phyloP scores from a whole-genome alignment of 148 eudicot genomes.

The Silene conica region DNA sequence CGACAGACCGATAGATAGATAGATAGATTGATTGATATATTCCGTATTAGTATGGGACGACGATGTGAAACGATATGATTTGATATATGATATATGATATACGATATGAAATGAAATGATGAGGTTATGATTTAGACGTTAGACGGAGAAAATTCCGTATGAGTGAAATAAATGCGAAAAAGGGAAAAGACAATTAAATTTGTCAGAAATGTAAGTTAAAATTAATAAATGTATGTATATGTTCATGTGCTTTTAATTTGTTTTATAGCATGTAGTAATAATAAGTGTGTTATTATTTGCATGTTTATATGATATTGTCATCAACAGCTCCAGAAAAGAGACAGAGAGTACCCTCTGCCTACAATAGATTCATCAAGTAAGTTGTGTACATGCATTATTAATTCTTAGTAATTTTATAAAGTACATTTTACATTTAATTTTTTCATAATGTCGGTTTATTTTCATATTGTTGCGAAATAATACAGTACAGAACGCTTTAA shows the following conservation, averaged over 20 bases:
- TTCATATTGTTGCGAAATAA: not conserved
- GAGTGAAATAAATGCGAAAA: constrained; percentile 1
- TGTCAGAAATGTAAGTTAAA: constrained; percentile 22
- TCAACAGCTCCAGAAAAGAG: constrained; percentile 93
- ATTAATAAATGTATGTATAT: constrained; percentile 19
- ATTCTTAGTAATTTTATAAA: constrained; percentile 10
- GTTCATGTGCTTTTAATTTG: constrained; percentile 18
- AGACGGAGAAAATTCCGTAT: constrained; percentile 20
- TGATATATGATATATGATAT: constrained; percentile 2
- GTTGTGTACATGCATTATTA: constrained; percentile 19
- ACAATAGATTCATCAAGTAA: constrained; percentile 98
- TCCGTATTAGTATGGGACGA: not conserved
- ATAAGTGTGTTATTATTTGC: constrained; percentile 19
- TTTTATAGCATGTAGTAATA: constrained; percentile 17
- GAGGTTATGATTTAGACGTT: constrained; percentile 43
- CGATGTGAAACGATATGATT: constrained; percentile 9
- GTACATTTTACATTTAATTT: not conserved
- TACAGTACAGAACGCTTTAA: too few relatives aligned
- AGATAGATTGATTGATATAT: not conserved
- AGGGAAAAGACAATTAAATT: not conserved
- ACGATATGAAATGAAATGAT: constrained; percentile 36
- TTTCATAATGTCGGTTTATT: not conserved
- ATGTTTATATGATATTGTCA: constrained; percentile 17
- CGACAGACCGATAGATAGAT: constrained; percentile 16
- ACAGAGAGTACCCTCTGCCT: constrained; percentile 99